Base-by-base conservation (phyloP, 2,329 filamentous ascomycete species). In the Daldinia sp. region DNA sequence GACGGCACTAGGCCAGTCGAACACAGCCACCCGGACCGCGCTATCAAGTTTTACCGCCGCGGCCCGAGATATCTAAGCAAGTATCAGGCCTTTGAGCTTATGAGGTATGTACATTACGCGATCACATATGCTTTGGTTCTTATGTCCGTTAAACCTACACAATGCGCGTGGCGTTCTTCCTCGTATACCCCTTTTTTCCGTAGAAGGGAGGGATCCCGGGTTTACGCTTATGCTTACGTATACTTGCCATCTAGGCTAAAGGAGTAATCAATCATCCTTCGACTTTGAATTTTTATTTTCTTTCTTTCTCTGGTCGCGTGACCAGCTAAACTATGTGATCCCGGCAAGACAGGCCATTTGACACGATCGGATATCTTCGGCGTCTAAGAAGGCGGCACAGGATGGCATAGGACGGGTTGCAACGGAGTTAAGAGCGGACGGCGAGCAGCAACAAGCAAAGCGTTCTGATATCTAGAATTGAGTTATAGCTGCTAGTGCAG, bases 51-150 rank as follows among this genome's bases (percentile, higher is more conserved):
- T 2, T 97, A 97, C 78, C 87, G 93, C 17, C 83, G 93, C 52
- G 89, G 87, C 0, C 79, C 81, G 15, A 82, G 81, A 53, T 92
- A 94, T 70, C 79, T 97, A 37, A 81, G 81, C 63, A 90, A 85
- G 65, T 91, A 91, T 72, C 83, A 85, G 60, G 87, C 91, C 66
- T 97, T 96, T 75, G 94, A 98, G 77, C 77, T 93, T 51, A 80
- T 96, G 29, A 88, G 85, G 90, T 92, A 79, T 72, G 86, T 49
- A 78, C 25, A 48, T 30, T n/a, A 17, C 34, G 49, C 27, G 4
- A 52, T 29, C 19, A n/a, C n/a, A n/a, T 63, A n/a, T 4, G 23
- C n/a, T 49, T 34, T 41, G n/a, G n/a, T n/a, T 32, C 6, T 21
- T 35, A 6, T 29, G 7, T 34, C 27, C 21, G 2, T 48, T 48